phyloP scores from a whole-genome alignment of 1,139 yeast genomes.

The Magnusiomyces starmeri region DNA sequence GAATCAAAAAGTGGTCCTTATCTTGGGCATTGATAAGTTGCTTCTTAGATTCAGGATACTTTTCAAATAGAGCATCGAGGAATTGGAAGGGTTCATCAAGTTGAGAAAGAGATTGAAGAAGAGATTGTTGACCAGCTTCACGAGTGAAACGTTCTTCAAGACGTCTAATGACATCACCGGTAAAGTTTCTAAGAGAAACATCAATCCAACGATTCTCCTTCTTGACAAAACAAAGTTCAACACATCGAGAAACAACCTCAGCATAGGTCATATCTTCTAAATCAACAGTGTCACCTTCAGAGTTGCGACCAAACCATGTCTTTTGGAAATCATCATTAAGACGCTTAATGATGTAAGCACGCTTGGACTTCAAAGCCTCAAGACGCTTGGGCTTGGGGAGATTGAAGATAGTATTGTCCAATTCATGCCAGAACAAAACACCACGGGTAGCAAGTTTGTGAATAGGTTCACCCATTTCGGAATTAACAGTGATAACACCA shows the following conservation, averaged over 20 bases:
- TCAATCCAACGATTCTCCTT: slow-evolving; percentile 87
- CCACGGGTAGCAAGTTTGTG: slow-evolving; percentile 98
- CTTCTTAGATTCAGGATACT: slow-evolving; percentile 64
- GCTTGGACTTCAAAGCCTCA: slow-evolving; percentile 76
- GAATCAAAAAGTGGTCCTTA: slow-evolving; percentile 81
- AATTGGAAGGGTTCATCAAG: slow-evolving; percentile 60
- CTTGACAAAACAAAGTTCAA: slow-evolving; percentile 81
- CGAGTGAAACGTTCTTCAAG: slow-evolving; percentile 91
- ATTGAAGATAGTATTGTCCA: slow-evolving; percentile 87
- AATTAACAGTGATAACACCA: slow-evolving; percentile 90
- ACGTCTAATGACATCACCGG: slow-evolving; percentile 83
- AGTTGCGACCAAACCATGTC: slow-evolving; percentile 88
- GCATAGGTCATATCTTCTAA: slow-evolving; percentile 92
- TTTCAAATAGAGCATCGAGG: slow-evolving; percentile 51
- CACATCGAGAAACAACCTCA: slow-evolving; percentile 80
- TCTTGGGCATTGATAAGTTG: slow-evolving; percentile 95
- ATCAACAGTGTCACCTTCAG: slow-evolving; percentile 75
- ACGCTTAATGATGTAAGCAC: slow-evolving; percentile 73
- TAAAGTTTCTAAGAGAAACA: slow-evolving; percentile 71
- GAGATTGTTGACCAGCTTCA: slow-evolving; percentile 43
- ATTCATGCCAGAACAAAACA: slow-evolving; percentile 86
- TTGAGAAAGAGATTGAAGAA: slow-evolving; percentile 65
- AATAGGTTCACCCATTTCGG: slow-evolving; percentile 99
- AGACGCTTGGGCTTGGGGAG: slow-evolving; percentile 85
- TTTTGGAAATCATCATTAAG: slow-evolving; percentile 94